Conservation (phyloP, 768 basidiomycete genomes). For the Auricularia cornea region DNA sequence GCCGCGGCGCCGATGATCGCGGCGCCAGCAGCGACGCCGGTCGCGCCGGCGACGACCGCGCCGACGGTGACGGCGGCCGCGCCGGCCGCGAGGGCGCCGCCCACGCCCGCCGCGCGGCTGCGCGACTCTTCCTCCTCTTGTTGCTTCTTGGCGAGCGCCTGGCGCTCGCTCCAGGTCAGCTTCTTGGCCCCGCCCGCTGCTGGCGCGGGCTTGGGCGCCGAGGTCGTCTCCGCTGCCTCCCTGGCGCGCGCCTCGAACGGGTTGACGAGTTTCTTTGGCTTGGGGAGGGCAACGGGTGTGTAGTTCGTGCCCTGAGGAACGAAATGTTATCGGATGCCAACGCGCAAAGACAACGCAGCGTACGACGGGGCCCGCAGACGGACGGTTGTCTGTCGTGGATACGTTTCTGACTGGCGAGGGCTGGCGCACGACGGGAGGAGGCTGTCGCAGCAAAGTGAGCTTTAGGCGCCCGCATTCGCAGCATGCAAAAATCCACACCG, state of each 20-base stretch:
- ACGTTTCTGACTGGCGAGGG: constrained; percentile 45
- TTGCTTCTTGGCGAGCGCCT: constrained; percentile 84
- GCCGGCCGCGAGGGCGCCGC: constrained; percentile 30
- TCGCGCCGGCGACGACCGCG: constrained; percentile 35
- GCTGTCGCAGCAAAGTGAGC: constrained; percentile 11
- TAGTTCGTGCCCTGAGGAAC: constrained; percentile 63
- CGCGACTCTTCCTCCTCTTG: constrained; percentile 65
- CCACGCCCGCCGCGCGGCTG: constrained; percentile 44
- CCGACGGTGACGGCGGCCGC: constrained; percentile 13
- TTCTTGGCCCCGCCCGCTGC: constrained; percentile 50
- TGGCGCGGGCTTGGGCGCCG: constrained; percentile 20
- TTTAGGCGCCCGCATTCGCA: constrained; percentile 11
- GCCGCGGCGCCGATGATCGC: constrained; percentile 14
- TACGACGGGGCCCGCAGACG: constrained; percentile 46
- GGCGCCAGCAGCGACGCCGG: constrained; percentile 35
- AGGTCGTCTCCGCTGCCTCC: constrained; percentile 39
- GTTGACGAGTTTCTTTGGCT: constrained; percentile 83
- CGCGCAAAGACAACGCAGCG: constrained; percentile 8
- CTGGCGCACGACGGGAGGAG: constrained; percentile 11
- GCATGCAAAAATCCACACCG: constrained; percentile 13
- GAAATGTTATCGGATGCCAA: too few species aligned
- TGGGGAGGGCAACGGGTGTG: constrained; percentile 74
- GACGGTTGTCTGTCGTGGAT: constrained; percentile 59
- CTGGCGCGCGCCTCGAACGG: constrained; percentile 55
- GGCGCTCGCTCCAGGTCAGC: constrained; percentile 89